Evolutionary conservation across 176 grass and related monocot species (phyloP).

Genomic region (Dactylis glomerata): DNA sequence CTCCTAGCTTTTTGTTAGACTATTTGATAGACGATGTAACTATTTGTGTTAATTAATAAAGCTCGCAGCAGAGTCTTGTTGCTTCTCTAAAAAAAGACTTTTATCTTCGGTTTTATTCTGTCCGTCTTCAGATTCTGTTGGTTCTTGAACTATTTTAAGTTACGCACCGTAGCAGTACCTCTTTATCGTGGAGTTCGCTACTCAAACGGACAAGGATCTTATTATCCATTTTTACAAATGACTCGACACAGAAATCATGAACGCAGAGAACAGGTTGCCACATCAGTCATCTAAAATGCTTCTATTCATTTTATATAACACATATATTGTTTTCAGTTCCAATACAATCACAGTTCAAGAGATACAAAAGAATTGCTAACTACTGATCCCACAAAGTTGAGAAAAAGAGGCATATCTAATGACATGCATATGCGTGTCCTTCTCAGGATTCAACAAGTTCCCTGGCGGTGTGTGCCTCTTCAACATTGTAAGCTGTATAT

Average conservation of each 20-base stretch:
- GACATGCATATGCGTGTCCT: constrained; percentile 7
- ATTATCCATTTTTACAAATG: too few relatives aligned
- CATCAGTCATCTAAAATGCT: background rate
- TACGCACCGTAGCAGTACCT: too few relatives aligned
- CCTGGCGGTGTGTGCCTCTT: background rate
- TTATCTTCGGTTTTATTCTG: too few relatives aligned
- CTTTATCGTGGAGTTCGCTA: too few relatives aligned
- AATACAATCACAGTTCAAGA: constrained; percentile 11
- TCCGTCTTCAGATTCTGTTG: too few relatives aligned
- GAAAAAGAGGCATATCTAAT: background rate
- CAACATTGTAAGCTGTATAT: background rate
- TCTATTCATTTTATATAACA: constrained; percentile 20
- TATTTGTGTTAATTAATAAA: too few relatives aligned
- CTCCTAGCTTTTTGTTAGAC: too few relatives aligned
- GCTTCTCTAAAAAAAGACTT: too few relatives aligned
- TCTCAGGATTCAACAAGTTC: background rate
- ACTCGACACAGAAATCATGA: background rate
- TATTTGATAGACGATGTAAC: too few relatives aligned
- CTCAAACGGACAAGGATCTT: too few relatives aligned
- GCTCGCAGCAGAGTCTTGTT: too few relatives aligned
- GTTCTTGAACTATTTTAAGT: too few relatives aligned
- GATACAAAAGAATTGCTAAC: constrained; percentile 38
- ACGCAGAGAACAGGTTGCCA: background rate
- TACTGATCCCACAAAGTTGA: background rate
- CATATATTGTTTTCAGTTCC: background rate